Evolutionary conservation across 176 grass and related monocot genomes (phyloP), one percentile per base, ranked within the genome.

Genomic region (Juncus effusus): DNA sequence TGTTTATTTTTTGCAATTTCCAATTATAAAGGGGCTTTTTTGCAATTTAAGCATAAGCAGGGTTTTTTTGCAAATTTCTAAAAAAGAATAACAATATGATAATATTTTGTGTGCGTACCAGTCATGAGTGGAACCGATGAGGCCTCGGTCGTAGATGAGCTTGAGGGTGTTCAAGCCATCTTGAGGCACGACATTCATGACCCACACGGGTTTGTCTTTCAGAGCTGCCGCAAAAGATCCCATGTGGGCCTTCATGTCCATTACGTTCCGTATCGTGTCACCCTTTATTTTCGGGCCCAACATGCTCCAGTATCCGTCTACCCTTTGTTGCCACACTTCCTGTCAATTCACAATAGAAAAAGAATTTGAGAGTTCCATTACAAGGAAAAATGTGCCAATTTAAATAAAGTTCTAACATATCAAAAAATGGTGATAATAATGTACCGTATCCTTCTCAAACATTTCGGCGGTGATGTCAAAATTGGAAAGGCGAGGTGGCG

Each of bases 181-280:
- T 81, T 89, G 81, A 65, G 82, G 63, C 51, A 96, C 82, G 63
- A 85, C 85, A 79, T 91, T 96, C 93, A 96, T 96, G 54, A 96
- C 88, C 93, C 93, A 96, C 57, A 82, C 84, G 68, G 84, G 82
- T 67, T 88, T 88, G 59, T 89, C 93, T 72, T 96, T 91, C 52
- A 96, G 85, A 77, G 93, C 82, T 64, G 93, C 85, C 64, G 88
- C 74, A 81, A 96, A 96, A 79, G 93, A 96, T 63, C 93, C 93
- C 76, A 91, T 75, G 59, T 89, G 87, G 70, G 93, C 88, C 78
- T 96, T 96, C 93, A 96, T 96, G 75, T 96, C 93, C 93, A 96
- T 96, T 51, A 92, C 68, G 56, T 96, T 96, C 83, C 93, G 85
- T 70, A 96, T 79, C 58, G 82, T 67, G 36, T 96, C 77, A 54